A percentile compares a stretch with the other conserved stretches of the same genome.
These are phyloP conservation scores for Melampsora abietis-canadensis DNA, from an alignment of 1,284 basidiomycete species.

Conservation along the genomic window DNA sequence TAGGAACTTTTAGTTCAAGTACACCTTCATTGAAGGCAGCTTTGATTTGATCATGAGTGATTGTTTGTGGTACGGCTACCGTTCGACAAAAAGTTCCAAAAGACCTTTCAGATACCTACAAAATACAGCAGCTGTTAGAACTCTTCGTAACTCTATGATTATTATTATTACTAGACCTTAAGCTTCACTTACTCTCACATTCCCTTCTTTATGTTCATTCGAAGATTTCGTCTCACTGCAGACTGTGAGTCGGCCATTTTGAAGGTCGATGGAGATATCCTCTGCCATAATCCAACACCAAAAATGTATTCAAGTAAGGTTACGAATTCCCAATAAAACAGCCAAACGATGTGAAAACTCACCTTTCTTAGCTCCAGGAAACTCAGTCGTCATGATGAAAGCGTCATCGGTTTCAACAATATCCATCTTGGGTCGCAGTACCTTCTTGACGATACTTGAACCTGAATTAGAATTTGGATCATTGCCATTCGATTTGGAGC, in stretches of 20 bases:
- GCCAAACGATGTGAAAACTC: background rate
- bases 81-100: conserved; percentile 36
- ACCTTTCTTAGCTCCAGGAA: conserved; percentile 40
- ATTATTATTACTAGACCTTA: background rate
- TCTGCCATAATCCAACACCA: background rate
- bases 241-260: conserved; percentile 34
- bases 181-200: conserved; percentile 28
- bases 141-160: background rate
- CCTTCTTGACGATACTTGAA: conserved; percentile 12
- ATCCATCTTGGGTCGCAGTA: conserved; percentile 34
- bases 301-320: background rate
- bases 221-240: conserved; percentile 29
- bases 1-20: conserved; percentile 24
- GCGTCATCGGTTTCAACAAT: conserved; percentile 31
- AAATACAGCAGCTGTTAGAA: background rate
- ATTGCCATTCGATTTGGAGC: background rate
- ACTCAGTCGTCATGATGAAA: conserved; percentile 27
- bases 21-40: conserved; percentile 36
- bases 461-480: conserved; percentile 3
- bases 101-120: conserved; percentile 33
- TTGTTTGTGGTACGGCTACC: conserved; percentile 20
- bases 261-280: conserved; percentile 39
- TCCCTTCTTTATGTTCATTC: conserved; percentile 22
- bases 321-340: background rate
- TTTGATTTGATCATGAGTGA: conserved; percentile 32